These are phyloP conservation scores for Corniculantispora saksenae DNA, from an alignment of 2,329 filamentous ascomycete species.

Conservation along the genomic window DNA sequence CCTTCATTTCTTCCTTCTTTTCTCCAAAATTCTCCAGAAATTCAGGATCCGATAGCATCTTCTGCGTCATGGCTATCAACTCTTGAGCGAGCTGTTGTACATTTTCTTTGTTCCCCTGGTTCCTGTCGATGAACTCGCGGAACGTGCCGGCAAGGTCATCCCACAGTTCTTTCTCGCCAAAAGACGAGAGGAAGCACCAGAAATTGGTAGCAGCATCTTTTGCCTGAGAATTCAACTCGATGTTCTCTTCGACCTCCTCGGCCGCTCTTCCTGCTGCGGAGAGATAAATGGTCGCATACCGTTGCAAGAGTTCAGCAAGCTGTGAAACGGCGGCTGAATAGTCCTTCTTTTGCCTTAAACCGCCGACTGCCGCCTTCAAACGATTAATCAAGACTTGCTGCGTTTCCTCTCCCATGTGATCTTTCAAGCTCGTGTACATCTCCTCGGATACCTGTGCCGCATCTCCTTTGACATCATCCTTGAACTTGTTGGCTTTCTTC, in stretches of 20 bases:
- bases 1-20: constrained; percentile 52
- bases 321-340: constrained; percentile 87
- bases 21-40: constrained; percentile 77
- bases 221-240: constrained; percentile 71
- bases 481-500: constrained; percentile 56
- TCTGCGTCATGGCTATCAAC: constrained; percentile 72
- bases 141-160: constrained; percentile 69
- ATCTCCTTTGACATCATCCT: constrained; percentile 54
- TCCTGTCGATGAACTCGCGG: constrained; percentile 65
- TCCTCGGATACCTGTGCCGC: constrained; percentile 55
- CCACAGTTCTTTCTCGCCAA: constrained; percentile 77
- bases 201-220: constrained; percentile 77
- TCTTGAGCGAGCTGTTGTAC: constrained; percentile 78
- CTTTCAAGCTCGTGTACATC: constrained; percentile 68
- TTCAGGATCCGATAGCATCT: constrained; percentile 79
- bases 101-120: constrained; percentile 75
- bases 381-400: constrained; percentile 72
- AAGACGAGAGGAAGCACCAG: constrained; percentile 77
- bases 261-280: constrained; percentile 68
- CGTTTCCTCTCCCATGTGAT: constrained; percentile 73
- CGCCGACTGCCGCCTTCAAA: constrained; percentile 73
- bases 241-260: constrained; percentile 66
- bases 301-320: constrained; percentile 71
- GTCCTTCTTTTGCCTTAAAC: constrained; percentile 73
- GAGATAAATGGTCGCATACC: constrained; percentile 78